These are phyloP conservation scores for Globisporangium takayamanum DNA, from an alignment of 352 stramenopile species.

Conservation along the genomic window DNA sequence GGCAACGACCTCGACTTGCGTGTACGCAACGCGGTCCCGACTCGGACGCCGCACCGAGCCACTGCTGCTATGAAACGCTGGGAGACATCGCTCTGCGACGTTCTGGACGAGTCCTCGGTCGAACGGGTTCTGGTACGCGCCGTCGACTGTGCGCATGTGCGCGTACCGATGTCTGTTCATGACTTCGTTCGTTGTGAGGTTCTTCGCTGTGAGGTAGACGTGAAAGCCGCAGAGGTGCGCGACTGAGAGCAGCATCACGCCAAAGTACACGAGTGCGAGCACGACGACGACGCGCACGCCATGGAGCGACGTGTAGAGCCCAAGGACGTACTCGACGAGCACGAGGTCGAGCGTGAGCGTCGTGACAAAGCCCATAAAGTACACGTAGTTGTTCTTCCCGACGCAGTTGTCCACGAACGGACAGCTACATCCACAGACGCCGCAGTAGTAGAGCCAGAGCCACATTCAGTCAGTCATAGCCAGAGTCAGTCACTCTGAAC, in stretches of 20 bases:
- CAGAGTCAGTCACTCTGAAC: too few relatives aligned
- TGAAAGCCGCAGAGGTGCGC: slow-evolving; percentile 58
- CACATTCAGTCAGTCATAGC: slow-evolving; percentile 1
- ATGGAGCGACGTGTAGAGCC: slow-evolving; percentile 42
- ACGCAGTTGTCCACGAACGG: slow-evolving; percentile 99
- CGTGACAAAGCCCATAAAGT: slow-evolving; percentile 60
- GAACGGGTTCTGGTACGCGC: slow-evolving; percentile 30
- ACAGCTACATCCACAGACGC: slow-evolving; percentile 58
- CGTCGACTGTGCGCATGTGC: slow-evolving; percentile 25
- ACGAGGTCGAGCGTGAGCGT: slow-evolving; percentile 39
- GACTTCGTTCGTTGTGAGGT: slow-evolving; percentile 78
- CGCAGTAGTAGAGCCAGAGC: too few relatives aligned
- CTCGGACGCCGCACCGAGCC: too few relatives aligned
- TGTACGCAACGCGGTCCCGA: too few relatives aligned
- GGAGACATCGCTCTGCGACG: slow-evolving; percentile 24
- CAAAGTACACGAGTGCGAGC: slow-evolving; percentile 37
- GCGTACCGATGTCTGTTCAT: slow-evolving; percentile 65
- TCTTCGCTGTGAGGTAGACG: slow-evolving; percentile 61
- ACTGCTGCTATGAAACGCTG: not conserved
- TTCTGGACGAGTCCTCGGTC: slow-evolving; percentile 26
- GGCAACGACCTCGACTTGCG: too few relatives aligned
- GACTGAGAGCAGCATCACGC: slow-evolving; percentile 41
- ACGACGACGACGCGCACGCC: slow-evolving; percentile 25
- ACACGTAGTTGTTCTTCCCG: slow-evolving; percentile 95
- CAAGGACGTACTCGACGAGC: slow-evolving; percentile 55